Evolutionary conservation across 2,329 filamentous ascomycete genomes (phyloP), one percentile per base, ranked within the genome.

Genomic region (Grosmannia serpens): DNA sequence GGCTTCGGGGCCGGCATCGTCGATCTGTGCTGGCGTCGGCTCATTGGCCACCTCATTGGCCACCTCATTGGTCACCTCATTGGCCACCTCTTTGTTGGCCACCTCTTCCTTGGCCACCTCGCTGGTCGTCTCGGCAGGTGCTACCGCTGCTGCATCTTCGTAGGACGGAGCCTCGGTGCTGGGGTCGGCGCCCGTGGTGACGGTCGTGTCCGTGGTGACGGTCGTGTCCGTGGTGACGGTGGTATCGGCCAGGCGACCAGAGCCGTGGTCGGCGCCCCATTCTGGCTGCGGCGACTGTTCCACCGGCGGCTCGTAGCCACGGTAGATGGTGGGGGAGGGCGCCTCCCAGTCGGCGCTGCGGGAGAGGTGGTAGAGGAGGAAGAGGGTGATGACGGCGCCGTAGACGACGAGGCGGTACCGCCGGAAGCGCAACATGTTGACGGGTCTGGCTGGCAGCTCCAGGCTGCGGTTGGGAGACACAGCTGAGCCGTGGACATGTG

Each of bases 321-420:
- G 58, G 59, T 65, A 64, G 50, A 64, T 61, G 13, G 64, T 51
- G 15, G 64, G 59, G 1, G 61, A 58, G 27, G 61, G 58, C 26
- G 60, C 60, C n/a, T 70, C 65, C 67, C 69, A 68, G 58, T 66
- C 62, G 33, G 74, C 73, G 62, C 73, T 77, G 58, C 73, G 69
- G 46, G 73, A 70, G 58, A 76, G 69, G 60, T 77, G 78, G 66
- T 79, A 79, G 56, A 83, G 70, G 56, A 81, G 73, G 61, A 86
- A 73, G 55, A 83, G 70, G 55, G 82, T 69, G 59, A 84, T 68
- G 61, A 80, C 70, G 58, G 82, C 77, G 64, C 78, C 78, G 61
- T 82, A 67, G 38, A 82, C 68, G 61, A 85, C 83, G 59, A 84
- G 74, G 60, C 84, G 79, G 66, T 85, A 85, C 67, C 83, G 76